Conservation (phyloP, 352 stramenopile species). For the Globisporangium nunn region DNA sequence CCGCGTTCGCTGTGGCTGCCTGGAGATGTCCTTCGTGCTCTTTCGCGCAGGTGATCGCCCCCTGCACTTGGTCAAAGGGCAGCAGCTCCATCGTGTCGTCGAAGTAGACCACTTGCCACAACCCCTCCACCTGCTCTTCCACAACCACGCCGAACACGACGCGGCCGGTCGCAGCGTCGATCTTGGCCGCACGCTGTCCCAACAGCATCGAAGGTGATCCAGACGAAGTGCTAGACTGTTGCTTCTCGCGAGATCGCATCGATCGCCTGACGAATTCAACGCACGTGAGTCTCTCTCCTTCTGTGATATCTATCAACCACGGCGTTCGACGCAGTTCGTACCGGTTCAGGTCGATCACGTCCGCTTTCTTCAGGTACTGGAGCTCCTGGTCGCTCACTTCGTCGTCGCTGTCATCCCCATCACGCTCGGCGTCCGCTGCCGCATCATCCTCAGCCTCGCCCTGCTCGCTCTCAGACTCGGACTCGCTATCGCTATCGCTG, state of each 20-base stretch:
- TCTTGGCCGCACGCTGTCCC: slow-evolving; percentile 36
- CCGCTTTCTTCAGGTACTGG: slow-evolving; percentile 36
- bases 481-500: slow-evolving; percentile 14
- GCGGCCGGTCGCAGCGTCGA: slow-evolving; percentile 16
- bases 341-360: slow-evolving; percentile 45
- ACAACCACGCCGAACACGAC: slow-evolving; percentile 51
- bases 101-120: slow-evolving; percentile 54
- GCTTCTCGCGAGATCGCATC: slow-evolving; percentile 17
- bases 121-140: slow-evolving; percentile 11
- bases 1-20: neutral
- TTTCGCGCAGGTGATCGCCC: slow-evolving; percentile 26
- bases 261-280: slow-evolving; percentile 13
- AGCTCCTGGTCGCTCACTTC: slow-evolving; percentile 28
- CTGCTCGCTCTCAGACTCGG: slow-evolving; percentile 3
- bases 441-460: neutral
- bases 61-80: slow-evolving; percentile 18
- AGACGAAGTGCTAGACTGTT: neutral
- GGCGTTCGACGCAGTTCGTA: slow-evolving; percentile 8
- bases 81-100: slow-evolving; percentile 44
- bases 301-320: neutral
- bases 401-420: slow-evolving; percentile 9
- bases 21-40: slow-evolving; percentile 2
- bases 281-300: neutral
- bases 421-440: slow-evolving; percentile 1
- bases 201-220: slow-evolving; percentile 11